phyloP scores from a whole-genome alignment of 768 basidiomycete species.

The Amanita fuliginea region DNA sequence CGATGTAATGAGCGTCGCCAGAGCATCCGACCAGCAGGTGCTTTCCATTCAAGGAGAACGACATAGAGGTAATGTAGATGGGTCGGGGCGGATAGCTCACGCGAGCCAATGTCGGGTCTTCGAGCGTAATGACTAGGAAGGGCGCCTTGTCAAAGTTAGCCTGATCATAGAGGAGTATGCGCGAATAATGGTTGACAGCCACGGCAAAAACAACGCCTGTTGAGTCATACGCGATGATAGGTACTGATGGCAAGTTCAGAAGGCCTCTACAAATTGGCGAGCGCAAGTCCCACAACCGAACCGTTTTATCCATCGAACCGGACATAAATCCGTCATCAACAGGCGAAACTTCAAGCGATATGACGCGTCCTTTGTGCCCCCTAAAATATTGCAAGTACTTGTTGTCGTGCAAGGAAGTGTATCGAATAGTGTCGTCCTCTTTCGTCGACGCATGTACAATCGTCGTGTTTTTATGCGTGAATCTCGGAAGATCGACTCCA shows the following conservation, averaged over 20 bases:
- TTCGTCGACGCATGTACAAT: conserved; percentile 91
- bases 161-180: conserved; percentile 78
- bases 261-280: conserved; percentile 68
- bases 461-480: conserved; percentile 82
- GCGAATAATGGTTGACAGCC: conserved; percentile 70
- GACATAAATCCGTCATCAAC: conserved; percentile 95
- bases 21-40: conserved; percentile 89
- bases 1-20: conserved; percentile 82
- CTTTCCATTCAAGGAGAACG: conserved; percentile 86
- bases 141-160: conserved; percentile 87
- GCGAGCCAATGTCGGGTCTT: conserved; percentile 66
- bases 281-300: conserved; percentile 93
- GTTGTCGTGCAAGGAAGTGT: conserved; percentile 94
- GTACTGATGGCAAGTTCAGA: conserved; percentile 60
- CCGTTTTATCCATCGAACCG: conserved; percentile 86
- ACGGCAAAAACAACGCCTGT: conserved; percentile 82
- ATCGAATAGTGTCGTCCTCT: conserved; percentile 89
- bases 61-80: conserved; percentile 84
- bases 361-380: conserved; percentile 84
- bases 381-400: conserved; percentile 93
- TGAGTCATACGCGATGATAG: conserved; percentile 78
- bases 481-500: conserved; percentile 88
- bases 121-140: conserved; percentile 73
- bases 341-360: conserved; percentile 86
- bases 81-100: conserved; percentile 80